Conservation (phyloP, 306 rosid species). For the Datisca glomerata region DNA sequence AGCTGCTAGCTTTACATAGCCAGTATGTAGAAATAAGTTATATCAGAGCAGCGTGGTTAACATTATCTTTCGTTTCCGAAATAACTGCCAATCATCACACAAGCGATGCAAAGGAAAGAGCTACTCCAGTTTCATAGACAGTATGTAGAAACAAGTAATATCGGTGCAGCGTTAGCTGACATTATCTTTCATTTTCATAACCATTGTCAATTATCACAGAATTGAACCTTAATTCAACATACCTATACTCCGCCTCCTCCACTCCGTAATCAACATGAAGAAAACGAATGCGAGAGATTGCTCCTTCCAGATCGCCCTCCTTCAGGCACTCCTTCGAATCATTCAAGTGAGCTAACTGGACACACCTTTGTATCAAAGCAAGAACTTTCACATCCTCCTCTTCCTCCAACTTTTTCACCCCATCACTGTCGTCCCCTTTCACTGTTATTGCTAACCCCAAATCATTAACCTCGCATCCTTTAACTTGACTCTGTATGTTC, state of each 20-base stretch:
- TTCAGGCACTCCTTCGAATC: constrained; percentile 44
- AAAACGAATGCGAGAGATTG: constrained; percentile 50
- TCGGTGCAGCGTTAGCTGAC: neutral
- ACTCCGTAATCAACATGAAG: constrained; percentile 65
- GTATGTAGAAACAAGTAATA: neutral
- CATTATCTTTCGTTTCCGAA: too few relatives aligned
- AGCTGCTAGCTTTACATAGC: too few relatives aligned
- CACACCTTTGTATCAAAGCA: constrained; percentile 44
- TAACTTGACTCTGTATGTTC: constrained; percentile 57
- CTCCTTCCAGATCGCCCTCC: constrained; percentile 43
- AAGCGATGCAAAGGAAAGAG: too few relatives aligned
- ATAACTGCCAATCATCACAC: too few relatives aligned
- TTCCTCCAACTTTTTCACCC: constrained; percentile 11
- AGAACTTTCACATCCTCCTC: constrained; percentile 47
- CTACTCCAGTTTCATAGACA: too few relatives aligned
- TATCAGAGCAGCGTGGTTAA: too few relatives aligned
- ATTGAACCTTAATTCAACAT: constrained; percentile 15
- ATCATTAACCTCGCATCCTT: constrained; percentile 38
- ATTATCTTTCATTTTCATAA: neutral
- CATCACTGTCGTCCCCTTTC: constrained; percentile 24
- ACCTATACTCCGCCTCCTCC: constrained; percentile 73
- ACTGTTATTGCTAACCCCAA: constrained; percentile 34
- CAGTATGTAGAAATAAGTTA: too few relatives aligned
- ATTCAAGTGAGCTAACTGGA: constrained; percentile 62
- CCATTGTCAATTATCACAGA: neutral